Evolutionary conservation across 345 rosid genomes (phyloP).

Genomic region (Psidium guajava): DNA sequence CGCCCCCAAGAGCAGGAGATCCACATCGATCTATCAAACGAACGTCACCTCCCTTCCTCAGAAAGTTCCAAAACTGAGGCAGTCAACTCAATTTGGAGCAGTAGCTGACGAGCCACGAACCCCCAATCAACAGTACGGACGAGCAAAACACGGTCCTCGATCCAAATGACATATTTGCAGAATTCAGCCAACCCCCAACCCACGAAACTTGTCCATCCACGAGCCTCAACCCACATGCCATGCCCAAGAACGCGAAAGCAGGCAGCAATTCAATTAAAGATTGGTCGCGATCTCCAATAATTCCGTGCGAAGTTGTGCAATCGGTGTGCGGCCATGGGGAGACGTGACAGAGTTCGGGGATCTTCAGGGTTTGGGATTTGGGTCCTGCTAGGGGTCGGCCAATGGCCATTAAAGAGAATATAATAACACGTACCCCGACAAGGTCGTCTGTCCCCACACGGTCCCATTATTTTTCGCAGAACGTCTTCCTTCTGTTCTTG

Average conservation of each 20-base stretch:
- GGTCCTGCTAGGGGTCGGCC: background rate
- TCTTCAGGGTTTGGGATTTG: background rate
- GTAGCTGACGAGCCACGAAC: background rate
- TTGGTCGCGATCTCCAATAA: background rate
- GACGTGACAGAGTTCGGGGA: background rate
- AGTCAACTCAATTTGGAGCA: background rate
- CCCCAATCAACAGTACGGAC: background rate
- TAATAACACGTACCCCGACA: background rate
- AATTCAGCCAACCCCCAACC: background rate
- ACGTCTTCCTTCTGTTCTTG: background rate
- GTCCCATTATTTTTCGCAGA: background rate
- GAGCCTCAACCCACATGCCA: background rate
- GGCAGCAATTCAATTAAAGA: background rate
- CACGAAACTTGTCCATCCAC: background rate
- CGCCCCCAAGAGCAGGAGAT: background rate
- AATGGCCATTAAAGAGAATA: background rate
- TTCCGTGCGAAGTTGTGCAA: background rate
- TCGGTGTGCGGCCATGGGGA: background rate
- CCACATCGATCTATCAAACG: background rate
- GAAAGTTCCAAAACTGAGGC: background rate
- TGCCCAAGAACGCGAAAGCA: background rate
- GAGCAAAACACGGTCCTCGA: background rate
- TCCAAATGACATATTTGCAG: background rate
- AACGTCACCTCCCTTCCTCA: background rate
- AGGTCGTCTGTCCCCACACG: background rate